These are phyloP conservation scores for Friedmanniomyces simplex DNA, from an alignment of 495 filamentous ascomycete genomes.

Conservation along the genomic window DNA sequence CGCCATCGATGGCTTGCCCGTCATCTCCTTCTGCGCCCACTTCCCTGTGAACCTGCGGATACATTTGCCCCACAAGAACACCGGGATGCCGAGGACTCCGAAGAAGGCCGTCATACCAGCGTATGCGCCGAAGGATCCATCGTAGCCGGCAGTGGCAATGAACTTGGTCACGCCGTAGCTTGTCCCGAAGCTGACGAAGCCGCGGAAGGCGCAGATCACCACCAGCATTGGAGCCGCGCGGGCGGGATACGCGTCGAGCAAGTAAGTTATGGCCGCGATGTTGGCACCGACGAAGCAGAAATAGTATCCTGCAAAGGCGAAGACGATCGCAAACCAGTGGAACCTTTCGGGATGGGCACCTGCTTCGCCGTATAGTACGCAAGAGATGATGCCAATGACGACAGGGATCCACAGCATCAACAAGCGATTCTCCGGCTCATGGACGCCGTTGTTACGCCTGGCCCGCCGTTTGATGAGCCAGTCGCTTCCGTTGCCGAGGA, in stretches of 20 bases:
- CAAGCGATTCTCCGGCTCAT: constrained; percentile 22
- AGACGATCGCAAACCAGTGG: constrained; percentile 33
- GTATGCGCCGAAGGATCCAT: constrained; percentile 15
- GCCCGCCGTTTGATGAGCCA: constrained; percentile 13
- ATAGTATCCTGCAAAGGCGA: constrained; percentile 29
- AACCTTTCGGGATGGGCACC: constrained; percentile 27
- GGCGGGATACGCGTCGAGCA: constrained; percentile 33
- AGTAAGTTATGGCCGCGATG: constrained; percentile 33
- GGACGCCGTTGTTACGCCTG: constrained; percentile 13
- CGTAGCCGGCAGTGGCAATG: constrained; percentile 14
- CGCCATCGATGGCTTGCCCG: neutral
- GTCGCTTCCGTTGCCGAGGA: constrained; percentile 29
- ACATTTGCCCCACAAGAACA: constrained; percentile 14
- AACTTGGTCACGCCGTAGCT: constrained; percentile 16
- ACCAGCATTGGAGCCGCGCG: constrained; percentile 32
- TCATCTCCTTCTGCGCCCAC: constrained; percentile 5
- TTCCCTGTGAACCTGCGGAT: constrained; percentile 9
- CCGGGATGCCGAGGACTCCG: constrained; percentile 10
- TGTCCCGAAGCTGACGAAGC: constrained; percentile 26
- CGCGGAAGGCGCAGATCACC: constrained; percentile 35
- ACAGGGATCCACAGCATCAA: constrained; percentile 30
- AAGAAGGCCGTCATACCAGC: constrained; percentile 15
- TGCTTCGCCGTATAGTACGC: constrained; percentile 30
- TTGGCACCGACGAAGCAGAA: constrained; percentile 35
- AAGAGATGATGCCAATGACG: constrained; percentile 26